Conservation (phyloP, 768 basidiomycete genomes). For the Pleurotus pulmonarius region DNA sequence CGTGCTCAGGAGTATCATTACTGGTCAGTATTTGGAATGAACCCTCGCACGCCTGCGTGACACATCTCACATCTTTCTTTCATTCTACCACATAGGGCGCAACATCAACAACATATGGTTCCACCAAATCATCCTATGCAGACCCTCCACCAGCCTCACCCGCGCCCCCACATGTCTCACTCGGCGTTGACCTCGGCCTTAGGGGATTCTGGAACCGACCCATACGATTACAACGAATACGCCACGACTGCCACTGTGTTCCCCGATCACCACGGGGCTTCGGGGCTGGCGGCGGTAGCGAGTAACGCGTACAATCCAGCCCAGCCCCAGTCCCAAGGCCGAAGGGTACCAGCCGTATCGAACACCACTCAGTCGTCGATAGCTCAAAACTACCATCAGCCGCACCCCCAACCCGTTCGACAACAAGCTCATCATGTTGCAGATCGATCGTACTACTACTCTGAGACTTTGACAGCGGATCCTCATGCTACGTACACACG, state of each 20-base stretch:
- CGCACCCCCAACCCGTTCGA: background rate
- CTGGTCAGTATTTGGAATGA: slow-evolving; percentile 18
- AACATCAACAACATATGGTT: background rate
- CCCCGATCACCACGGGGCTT: slow-evolving; percentile 3
- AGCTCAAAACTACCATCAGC: background rate
- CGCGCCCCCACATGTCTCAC: background rate
- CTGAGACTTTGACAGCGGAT: background rate
- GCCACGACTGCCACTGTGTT: background rate
- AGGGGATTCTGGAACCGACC: background rate
- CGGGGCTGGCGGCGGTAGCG: background rate
- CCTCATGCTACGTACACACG: background rate
- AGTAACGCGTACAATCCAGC: background rate
- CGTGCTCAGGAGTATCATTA: slow-evolving; percentile 38
- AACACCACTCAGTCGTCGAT: background rate
- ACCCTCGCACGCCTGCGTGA: background rate
- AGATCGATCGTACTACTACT: background rate
- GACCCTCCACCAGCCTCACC: slow-evolving; percentile 2
- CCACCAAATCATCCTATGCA: background rate
- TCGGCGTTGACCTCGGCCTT: slow-evolving; percentile 1
- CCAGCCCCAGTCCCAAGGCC: background rate
- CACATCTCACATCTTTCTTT: background rate
- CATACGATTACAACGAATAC: slow-evolving; percentile 4
- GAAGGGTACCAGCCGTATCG: background rate
- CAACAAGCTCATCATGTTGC: background rate
- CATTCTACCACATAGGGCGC: background rate